Conservation (phyloP, 352 stramenopile genomes). For the Phytopythium mirpurense region DNA sequence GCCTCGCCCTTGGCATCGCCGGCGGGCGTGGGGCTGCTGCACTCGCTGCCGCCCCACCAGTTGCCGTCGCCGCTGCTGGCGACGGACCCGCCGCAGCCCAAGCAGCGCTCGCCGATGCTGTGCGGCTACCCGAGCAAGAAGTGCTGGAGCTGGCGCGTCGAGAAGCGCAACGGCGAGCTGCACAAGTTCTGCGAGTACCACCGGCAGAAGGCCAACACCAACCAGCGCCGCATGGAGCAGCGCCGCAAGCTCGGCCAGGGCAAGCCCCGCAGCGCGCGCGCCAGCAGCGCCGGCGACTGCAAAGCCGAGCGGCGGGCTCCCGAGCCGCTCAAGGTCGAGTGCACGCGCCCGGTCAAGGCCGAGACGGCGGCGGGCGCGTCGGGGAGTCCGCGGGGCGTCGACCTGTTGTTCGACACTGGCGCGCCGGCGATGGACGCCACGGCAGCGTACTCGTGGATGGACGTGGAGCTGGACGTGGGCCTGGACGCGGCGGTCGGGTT, state of each 20-base stretch:
- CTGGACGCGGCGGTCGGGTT: slow-evolving; percentile 69
- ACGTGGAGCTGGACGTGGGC: slow-evolving; percentile 66
- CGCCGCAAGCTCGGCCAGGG: slow-evolving; percentile 54
- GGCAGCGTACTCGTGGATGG: slow-evolving; percentile 55
- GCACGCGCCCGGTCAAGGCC: slow-evolving; percentile 12
- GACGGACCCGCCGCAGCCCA: slow-evolving; percentile 12
- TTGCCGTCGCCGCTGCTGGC: neutral
- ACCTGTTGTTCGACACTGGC: slow-evolving; percentile 31
- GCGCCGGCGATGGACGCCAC: slow-evolving; percentile 16
- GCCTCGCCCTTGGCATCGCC: neutral
- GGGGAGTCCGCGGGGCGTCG: slow-evolving; percentile 47
- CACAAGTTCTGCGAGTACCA: slow-evolving; percentile 87
- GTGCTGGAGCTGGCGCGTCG: slow-evolving; percentile 72
- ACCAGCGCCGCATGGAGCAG: slow-evolving; percentile 82
- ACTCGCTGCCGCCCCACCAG: neutral
- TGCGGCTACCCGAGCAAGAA: slow-evolving; percentile 82
- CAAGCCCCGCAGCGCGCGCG: slow-evolving; percentile 12
- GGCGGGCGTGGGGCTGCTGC: neutral
- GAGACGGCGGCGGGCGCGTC: neutral
- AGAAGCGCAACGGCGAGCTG: slow-evolving; percentile 79
- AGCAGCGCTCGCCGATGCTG: slow-evolving; percentile 47
- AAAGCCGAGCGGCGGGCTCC: slow-evolving; percentile 11
- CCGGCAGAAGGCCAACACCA: slow-evolving; percentile 79
- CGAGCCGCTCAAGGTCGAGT: slow-evolving; percentile 22
- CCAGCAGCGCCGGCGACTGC: slow-evolving; percentile 5